Percentiles rank a stretch among this genome's conserved stretches.
Conservation (phyloP, 2,329 filamentous ascomycete species). For the Phoma sp. region DNA sequence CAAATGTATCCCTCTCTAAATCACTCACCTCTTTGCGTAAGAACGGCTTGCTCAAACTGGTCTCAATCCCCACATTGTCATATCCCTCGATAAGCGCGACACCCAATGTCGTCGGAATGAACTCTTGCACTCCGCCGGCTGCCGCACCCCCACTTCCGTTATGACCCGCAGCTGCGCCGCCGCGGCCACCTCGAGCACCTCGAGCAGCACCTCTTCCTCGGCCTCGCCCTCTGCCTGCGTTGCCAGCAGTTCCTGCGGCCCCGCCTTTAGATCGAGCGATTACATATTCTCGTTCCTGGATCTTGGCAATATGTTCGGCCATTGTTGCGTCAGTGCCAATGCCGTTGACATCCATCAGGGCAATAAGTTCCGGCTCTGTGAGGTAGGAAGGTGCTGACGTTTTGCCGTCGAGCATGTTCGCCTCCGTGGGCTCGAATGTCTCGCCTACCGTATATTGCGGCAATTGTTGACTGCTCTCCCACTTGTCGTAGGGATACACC, state of each 20-base stretch:
- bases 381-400: constrained; percentile 84
- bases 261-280: constrained; percentile 62
- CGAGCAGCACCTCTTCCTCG: constrained; percentile 45
- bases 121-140: constrained; percentile 71
- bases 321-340: constrained; percentile 99
- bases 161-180: constrained; percentile 47
- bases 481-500: constrained; percentile 95
- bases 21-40: constrained; percentile 77
- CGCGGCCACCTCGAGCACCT: constrained; percentile 59
- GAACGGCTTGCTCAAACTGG: constrained; percentile 93
- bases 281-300: constrained; percentile 88
- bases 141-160: constrained; percentile 50
- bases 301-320: constrained; percentile 97
- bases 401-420: constrained; percentile 88
- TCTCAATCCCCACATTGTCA: constrained; percentile 90
- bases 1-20: constrained; percentile 6
- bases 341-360: constrained; percentile 96
- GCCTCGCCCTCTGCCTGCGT: constrained; percentile 52
- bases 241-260: constrained; percentile 43
- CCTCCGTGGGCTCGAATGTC: constrained; percentile 84
- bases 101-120: constrained; percentile 90
- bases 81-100: constrained; percentile 93
- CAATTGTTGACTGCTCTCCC: constrained; percentile 84
- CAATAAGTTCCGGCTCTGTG: constrained; percentile 93
- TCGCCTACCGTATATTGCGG: constrained; percentile 82